Evolutionary conservation across 345 rosid species (phyloP).

Genomic region (Clarkia xantiana): DNA sequence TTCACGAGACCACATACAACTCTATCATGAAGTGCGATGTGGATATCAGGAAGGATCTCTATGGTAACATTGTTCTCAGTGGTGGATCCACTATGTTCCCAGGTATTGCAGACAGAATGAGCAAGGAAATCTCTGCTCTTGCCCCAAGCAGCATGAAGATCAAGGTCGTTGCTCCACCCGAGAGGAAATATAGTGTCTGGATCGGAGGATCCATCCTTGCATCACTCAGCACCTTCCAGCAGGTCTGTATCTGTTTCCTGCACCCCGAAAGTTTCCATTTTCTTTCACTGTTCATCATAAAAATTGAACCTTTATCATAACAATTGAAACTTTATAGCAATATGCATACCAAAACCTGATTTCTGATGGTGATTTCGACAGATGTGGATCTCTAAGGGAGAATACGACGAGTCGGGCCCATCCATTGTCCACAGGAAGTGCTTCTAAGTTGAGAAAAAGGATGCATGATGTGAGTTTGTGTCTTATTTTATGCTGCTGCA

Average conservation of each 20-base stretch:
- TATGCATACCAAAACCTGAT: neutral
- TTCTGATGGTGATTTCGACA: neutral
- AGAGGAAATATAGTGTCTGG: conserved; percentile 7
- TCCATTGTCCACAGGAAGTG: conserved; percentile 8
- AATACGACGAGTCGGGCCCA: conserved; percentile 6
- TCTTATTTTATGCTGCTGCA: too few relatives aligned
- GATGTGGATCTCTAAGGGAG: conserved; percentile 9
- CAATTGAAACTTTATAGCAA: neutral
- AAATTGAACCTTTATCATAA: neutral
- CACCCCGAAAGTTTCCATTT: neutral
- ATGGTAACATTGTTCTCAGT: conserved; percentile 5
- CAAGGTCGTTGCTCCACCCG: conserved; percentile 8
- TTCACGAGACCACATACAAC: conserved; percentile 6
- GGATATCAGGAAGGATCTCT: conserved; percentile 6
- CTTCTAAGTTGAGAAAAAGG: neutral
- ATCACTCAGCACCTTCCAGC: conserved; percentile 8
- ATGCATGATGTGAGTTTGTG: too few relatives aligned
- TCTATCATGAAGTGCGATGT: conserved; percentile 9
- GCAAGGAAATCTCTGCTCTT: conserved; percentile 9
- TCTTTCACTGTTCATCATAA: neutral
- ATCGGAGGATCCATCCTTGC: conserved; percentile 7
- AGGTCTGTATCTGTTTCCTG: neutral
- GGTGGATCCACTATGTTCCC: conserved; percentile 10
- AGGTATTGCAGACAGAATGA: conserved; percentile 6
- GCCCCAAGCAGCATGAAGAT: conserved; percentile 7